Conservation (phyloP, 208 protist species). For the Trypanosoma lewisi region DNA sequence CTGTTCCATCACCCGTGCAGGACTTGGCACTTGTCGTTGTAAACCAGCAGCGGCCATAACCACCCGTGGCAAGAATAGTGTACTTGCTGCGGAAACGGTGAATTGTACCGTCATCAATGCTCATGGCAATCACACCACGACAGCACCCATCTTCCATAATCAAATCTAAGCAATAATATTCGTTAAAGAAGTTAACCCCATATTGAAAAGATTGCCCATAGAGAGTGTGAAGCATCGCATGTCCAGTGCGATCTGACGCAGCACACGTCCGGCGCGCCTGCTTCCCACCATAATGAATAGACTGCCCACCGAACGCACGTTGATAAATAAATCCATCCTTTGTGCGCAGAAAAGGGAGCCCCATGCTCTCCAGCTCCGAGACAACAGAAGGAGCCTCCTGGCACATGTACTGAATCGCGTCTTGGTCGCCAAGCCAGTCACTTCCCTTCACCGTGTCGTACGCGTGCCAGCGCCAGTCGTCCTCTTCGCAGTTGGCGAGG, state of each 20-base stretch:
- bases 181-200: slow-evolving; percentile 98
- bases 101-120: slow-evolving; percentile 97
- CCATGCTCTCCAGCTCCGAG: slow-evolving; percentile 97
- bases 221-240: slow-evolving; percentile 98
- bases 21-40: slow-evolving; percentile 98
- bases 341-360: slow-evolving; percentile 98
- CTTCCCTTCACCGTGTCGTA: slow-evolving; percentile 99
- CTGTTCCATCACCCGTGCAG: slow-evolving; percentile 99
- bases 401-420: slow-evolving; percentile 99
- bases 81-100: slow-evolving; percentile 97
- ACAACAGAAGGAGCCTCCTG: slow-evolving; percentile 94
- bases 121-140: slow-evolving; percentile 95
- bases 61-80: slow-evolving; percentile 97
- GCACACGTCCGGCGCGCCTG: slow-evolving; percentile 97
- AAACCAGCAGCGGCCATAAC: slow-evolving; percentile 97
- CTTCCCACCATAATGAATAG: slow-evolving; percentile 96
- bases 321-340: slow-evolving; percentile 99
- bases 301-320: slow-evolving; percentile 98
- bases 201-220: slow-evolving; percentile 97
- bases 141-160: slow-evolving; percentile 98
- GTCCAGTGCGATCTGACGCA: slow-evolving; percentile 98
- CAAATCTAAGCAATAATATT: slow-evolving; percentile 99
- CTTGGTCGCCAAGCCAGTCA: slow-evolving; percentile 99
- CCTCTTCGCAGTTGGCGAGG: slow-evolving; percentile 97
- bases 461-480: slow-evolving; percentile 99